Base-by-base conservation (phyloP, 148 eudicot genomes). In the Fagopyrum homotropicum region DNA sequence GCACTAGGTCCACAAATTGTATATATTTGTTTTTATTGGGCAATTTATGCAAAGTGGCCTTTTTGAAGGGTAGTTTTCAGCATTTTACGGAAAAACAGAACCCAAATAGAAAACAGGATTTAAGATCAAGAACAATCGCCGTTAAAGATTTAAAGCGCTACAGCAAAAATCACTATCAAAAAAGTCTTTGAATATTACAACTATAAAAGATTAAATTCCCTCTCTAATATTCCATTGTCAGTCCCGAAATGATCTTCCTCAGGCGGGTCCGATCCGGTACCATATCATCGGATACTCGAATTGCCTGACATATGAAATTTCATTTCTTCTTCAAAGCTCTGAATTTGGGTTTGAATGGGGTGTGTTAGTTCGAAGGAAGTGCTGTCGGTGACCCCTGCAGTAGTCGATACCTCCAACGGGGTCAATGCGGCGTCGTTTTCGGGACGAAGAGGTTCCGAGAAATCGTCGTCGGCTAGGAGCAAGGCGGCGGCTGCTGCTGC, bases 351-450 rank as follows among this genome's bases (percentile, higher is more conserved):
- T n/a, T 1, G 64, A 72, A 93, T 94, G 98, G 98, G 98, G 56
- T 94, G 98, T 84, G 97, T 90, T 79, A 77, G 89, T 46, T 88
- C 96, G 19, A 94, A 94, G 84, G 90, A 91, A 35, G 80, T 89
- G 6, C 97, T 88, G 56, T 84, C 96, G 7, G 97, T 91, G 45
- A 94, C 98, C 44, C 98, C 74, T 26, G 55, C 96, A 29, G 93
- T 95, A 7, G 2, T 81, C 46, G 95, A 89, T 63, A 81, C 88
- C 43, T 85, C 97, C 78, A 90, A 85, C 55, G 55, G 6, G 40
- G 6, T 19, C 55, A 72, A 46, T 47, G 40, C 74, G 55, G 14
- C 55, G 2, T 46, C 74, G 15, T 46, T 17, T 9, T 47, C 74
- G 55, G 55, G 74, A 15, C 14, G 74, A 16, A 49, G 40, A 35